A percentile compares a stretch with the other conserved stretches of the same genome.
Evolutionary conservation across 1,139 yeast genomes (phyloP).

Genomic region (Diutina sp.): DNA sequence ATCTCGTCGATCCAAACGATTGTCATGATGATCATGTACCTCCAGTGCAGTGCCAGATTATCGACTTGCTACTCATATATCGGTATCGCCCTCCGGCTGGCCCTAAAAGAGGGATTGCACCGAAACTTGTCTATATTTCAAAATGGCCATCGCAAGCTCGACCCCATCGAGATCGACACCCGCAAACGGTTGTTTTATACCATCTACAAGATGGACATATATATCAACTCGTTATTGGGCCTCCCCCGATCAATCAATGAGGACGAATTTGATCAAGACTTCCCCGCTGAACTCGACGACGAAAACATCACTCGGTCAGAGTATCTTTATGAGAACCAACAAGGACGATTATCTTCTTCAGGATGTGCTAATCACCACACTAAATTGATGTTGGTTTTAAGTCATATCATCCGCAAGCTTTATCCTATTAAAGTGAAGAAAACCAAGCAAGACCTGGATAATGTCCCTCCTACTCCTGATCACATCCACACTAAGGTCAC

Average conservation of each 20-base stretch:
- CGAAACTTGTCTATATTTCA: constrained; percentile 47
- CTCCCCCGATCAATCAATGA: constrained; percentile 65
- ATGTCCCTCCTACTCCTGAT: constrained; percentile 14
- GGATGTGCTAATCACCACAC: constrained; percentile 86
- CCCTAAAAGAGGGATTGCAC: constrained; percentile 79
- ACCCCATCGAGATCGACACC: constrained; percentile 77
- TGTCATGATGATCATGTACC: constrained; percentile 57
- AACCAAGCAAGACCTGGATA: constrained; percentile 8
- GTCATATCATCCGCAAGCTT: constrained; percentile 29
- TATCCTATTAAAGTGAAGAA: constrained; percentile 26
- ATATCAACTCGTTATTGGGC: constrained; percentile 81
- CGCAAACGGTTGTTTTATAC: constrained; percentile 82
- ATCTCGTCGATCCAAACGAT: constrained; percentile 53
- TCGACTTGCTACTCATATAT: constrained; percentile 87
- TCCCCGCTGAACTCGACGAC: constrained; percentile 79
- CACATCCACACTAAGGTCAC: constrained; percentile 53
- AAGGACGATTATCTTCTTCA: constrained; percentile 48
- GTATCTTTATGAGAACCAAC: constrained; percentile 24
- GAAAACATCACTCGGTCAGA: constrained; percentile 66
- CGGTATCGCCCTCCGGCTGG: constrained; percentile 85
- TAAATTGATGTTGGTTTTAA: constrained; percentile 38
- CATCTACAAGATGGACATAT: constrained; percentile 82
- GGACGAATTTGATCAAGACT: constrained; percentile 80
- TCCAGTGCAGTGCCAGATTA: constrained; percentile 82
- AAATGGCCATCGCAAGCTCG: constrained; percentile 38